Percentiles rank a stretch among this genome's conserved stretches.
Evolutionary conservation across 2,329 filamentous ascomycete species (phyloP).

Genomic region (Tolypocladium sp.): DNA sequence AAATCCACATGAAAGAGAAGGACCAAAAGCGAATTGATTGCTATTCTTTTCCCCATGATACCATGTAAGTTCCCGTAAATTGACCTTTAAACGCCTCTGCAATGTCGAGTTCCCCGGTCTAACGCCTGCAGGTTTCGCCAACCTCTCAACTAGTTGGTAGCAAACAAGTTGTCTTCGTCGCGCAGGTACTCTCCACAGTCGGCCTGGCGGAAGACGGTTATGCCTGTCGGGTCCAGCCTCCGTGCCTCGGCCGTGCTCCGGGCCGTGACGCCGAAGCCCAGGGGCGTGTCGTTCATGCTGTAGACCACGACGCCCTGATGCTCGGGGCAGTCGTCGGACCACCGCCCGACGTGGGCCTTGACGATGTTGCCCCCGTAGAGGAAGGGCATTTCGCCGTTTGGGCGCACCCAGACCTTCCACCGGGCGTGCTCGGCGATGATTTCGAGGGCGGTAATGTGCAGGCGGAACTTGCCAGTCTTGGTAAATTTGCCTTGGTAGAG

Average conservation of each 20-base stretch:
- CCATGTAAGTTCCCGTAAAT: background rate
- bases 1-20: background rate
- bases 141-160: slow-evolving; percentile 1
- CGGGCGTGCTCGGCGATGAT: slow-evolving; percentile 84
- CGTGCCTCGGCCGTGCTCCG: slow-evolving; percentile 75
- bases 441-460: slow-evolving; percentile 84
- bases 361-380: slow-evolving; percentile 88
- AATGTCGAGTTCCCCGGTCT: background rate
- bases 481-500: slow-evolving; percentile 69
- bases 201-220: slow-evolving; percentile 83
- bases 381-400: slow-evolving; percentile 96
- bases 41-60: background rate
- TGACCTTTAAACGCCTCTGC: background rate
- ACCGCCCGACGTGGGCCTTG: slow-evolving; percentile 61
- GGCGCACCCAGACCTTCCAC: slow-evolving; percentile 96
- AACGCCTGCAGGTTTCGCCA: background rate
- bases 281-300: slow-evolving; percentile 85
- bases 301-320: slow-evolving; percentile 87
- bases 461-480: slow-evolving; percentile 88
- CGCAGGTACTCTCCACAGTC: slow-evolving; percentile 93
- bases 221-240: slow-evolving; percentile 79
- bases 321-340: slow-evolving; percentile 87
- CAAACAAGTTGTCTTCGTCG: slow-evolving; percentile 62
- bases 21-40: background rate
- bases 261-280: slow-evolving; percentile 90